Conservation (phyloP, 768 basidiomycete species). For the Russula dissimulans region DNA sequence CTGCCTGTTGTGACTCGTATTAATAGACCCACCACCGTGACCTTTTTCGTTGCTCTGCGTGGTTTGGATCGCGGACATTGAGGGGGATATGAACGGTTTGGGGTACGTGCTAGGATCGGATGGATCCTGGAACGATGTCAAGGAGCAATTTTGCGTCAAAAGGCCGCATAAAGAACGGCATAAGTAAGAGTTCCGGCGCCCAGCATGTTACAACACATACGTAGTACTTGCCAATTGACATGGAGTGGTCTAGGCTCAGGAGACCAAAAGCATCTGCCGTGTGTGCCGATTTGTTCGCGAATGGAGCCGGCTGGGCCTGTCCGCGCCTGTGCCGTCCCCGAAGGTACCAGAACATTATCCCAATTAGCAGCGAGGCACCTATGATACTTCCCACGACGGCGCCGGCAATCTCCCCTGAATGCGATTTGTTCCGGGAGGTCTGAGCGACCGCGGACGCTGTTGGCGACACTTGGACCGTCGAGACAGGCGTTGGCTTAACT, state of each 20-base stretch:
- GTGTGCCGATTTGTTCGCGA: not conserved
- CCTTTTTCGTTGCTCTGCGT: not conserved
- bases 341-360: not conserved
- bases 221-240: not conserved
- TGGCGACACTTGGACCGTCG: too few relatives aligned
- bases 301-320: not conserved
- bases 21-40: not conserved
- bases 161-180: too few relatives aligned
- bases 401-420: not conserved
- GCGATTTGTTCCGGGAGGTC: too few relatives aligned
- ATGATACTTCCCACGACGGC: not conserved
- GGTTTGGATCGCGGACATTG: not conserved
- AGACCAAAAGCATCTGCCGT: not conserved
- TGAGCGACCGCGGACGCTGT: too few relatives aligned
- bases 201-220: not conserved
- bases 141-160: not conserved
- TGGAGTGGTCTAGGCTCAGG: not conserved
- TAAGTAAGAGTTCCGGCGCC: not conserved
- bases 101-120: slow-evolving; percentile 4
- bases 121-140: not conserved
- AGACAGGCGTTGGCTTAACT: too few relatives aligned
- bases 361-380: not conserved
- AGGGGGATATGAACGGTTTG: not conserved
- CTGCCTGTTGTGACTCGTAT: not conserved
- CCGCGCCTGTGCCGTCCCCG: not conserved